phyloP scores from a whole-genome alignment of 148 eudicot species.

The Simmondsia chinensis region DNA sequence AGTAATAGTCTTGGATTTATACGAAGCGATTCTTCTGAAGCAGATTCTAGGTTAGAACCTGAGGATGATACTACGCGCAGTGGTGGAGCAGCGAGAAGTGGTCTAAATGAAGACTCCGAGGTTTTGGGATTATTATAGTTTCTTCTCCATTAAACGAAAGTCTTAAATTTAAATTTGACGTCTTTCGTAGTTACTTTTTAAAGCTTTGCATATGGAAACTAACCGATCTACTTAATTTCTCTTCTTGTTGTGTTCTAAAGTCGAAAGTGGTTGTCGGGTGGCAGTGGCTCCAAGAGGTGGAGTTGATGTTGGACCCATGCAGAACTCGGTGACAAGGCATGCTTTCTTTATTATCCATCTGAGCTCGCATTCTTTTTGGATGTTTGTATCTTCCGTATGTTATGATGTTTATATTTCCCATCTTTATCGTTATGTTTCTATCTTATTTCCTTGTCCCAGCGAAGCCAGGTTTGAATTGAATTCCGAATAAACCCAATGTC shows the following conservation, averaged over 20 bases:
- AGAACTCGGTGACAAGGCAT: conserved; percentile 35
- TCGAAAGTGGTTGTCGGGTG: conserved; percentile 21
- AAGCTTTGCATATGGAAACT: too few relatives aligned
- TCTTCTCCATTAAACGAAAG: conserved; percentile 10
- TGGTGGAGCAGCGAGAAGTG: conserved; percentile 16
- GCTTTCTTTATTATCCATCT: conserved; percentile 13
- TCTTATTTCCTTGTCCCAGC: too few relatives aligned
- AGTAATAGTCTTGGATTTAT: conserved; percentile 19
- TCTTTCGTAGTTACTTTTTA: background rate
- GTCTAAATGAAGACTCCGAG: conserved; percentile 24
- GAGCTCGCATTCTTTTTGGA: too few relatives aligned
- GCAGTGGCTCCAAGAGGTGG: conserved; percentile 17
- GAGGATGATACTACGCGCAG: conserved; percentile 12
- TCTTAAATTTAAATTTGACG: too few relatives aligned
- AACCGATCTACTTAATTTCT: background rate
- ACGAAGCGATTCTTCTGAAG: conserved; percentile 15
- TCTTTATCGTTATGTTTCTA: conserved; percentile 36
- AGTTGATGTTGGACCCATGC: conserved; percentile 21
- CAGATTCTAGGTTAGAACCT: conserved; percentile 15
- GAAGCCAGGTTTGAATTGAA: too few relatives aligned
- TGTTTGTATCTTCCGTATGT: background rate
- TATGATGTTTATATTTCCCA: background rate
- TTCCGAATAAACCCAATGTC: too few relatives aligned
- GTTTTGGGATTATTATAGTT: conserved; percentile 22
- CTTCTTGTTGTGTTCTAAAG: conserved; percentile 22